Conservation (phyloP, 164 flowering plant species). For the Magnolia changhungtana region DNA sequence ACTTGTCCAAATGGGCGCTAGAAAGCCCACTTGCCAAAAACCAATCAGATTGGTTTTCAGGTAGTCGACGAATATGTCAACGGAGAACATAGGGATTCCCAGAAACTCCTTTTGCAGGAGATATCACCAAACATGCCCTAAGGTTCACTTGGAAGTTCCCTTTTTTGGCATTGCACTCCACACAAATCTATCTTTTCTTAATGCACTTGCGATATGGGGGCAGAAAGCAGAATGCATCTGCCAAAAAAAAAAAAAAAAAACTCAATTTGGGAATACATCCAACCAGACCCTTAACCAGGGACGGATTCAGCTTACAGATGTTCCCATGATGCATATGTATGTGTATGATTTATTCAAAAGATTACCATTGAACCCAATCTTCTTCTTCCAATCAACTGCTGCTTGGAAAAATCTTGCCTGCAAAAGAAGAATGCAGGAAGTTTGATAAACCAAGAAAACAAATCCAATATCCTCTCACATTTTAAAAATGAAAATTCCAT, state of each 20-base stretch:
- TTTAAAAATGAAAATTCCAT: too few species aligned
- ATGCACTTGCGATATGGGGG: not conserved
- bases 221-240: not conserved
- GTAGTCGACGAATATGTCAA: too few species aligned
- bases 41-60: too few species aligned
- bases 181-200: too few species aligned
- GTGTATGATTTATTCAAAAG: not conserved
- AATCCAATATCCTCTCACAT: not conserved
- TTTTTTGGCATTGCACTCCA: too few species aligned
- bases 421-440: not conserved
- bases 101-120: too few species aligned
- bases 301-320: not conserved
- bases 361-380: conserved; percentile 89
- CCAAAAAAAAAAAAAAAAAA: too few species aligned
- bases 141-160: too few species aligned
- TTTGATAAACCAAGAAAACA: not conserved
- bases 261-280: not conserved
- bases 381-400: conserved; percentile 88
- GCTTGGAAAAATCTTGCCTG: conserved; percentile 88
- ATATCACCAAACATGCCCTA: too few species aligned
- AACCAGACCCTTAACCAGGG: not conserved
- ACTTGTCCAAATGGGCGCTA: too few species aligned
- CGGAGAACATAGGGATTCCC: too few species aligned
- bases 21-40: too few species aligned
- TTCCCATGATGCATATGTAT: not conserved